Percentiles rank a stretch among this genome's conserved stretches.
phyloP scores from a whole-genome alignment of 257 asterid genomes.

The Gentiana dahurica region DNA sequence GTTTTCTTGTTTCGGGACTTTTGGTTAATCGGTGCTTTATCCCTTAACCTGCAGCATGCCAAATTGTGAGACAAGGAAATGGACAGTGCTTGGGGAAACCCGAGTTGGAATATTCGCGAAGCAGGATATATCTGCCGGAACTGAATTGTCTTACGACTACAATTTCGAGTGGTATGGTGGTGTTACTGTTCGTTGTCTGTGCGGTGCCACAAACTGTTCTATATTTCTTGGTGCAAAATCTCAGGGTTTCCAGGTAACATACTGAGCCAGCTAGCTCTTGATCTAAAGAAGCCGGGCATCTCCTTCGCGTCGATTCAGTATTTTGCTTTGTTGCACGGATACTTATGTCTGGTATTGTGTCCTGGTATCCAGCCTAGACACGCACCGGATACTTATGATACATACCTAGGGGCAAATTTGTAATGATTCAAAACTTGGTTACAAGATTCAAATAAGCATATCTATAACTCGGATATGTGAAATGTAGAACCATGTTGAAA shows the following conservation, averaged over 20 bases:
- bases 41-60: slow-evolving; percentile 53
- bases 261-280: too few species aligned
- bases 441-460: too few species aligned
- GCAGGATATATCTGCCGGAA: slow-evolving; percentile 50
- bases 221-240: slow-evolving; percentile 91
- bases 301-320: too few species aligned
- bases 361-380: too few species aligned
- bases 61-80: slow-evolving; percentile 93
- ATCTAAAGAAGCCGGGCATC: too few species aligned
- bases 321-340: too few species aligned
- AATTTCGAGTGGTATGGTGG: slow-evolving; percentile 97
- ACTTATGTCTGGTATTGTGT: too few species aligned
- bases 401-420: too few species aligned
- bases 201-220: slow-evolving; percentile 86
- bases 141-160: slow-evolving; percentile 72
- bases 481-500: too few species aligned
- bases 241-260: slow-evolving; percentile 78
- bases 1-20: not conserved
- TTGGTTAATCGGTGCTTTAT: not conserved
- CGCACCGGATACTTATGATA: too few species aligned
- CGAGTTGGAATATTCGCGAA: slow-evolving; percentile 89
- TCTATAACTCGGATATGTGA: too few species aligned
- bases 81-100: slow-evolving; percentile 84
- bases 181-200: slow-evolving; percentile 76
- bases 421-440: too few species aligned